Conservation (phyloP, 2,329 filamentous ascomycete genomes). For the Trichoderma pleuroti region DNA sequence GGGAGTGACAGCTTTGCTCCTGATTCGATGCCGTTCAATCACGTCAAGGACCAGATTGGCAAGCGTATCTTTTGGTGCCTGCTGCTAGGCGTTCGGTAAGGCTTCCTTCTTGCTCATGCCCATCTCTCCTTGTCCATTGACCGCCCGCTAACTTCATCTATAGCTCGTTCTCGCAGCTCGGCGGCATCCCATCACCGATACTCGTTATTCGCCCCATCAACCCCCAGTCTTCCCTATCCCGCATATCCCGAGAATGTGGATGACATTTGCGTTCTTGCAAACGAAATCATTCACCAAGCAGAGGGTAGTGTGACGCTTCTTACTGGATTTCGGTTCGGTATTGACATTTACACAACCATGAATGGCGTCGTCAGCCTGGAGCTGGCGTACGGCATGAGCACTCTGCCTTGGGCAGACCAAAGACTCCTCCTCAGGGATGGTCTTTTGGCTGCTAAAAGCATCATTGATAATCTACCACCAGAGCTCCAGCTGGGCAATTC, state of each 20-base stretch:
- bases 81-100: conserved; percentile 67
- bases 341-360: conserved; percentile 77
- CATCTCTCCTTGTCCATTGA: not conserved
- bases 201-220: conserved; percentile 74
- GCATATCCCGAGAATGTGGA: conserved; percentile 78
- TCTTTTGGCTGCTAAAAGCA: conserved; percentile 65
- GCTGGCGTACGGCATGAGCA: conserved; percentile 74
- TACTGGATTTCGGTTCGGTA: conserved; percentile 76
- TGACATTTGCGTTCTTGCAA: conserved; percentile 72
- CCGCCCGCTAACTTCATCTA: not conserved
- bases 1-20: conserved; percentile 38
- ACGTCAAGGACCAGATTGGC: conserved; percentile 68
- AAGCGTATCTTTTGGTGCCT: conserved; percentile 83
- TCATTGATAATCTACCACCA: conserved; percentile 63
- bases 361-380: conserved; percentile 76
- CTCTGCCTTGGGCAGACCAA: conserved; percentile 75
- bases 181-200: conserved; percentile 65
- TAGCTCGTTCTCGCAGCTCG: conserved; percentile 74
- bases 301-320: conserved; percentile 65
- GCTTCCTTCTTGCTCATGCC: not conserved
- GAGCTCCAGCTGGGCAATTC: conserved; percentile 59
- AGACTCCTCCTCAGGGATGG: conserved; percentile 68
- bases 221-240: conserved; percentile 71
- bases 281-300: conserved; percentile 68
- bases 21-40: conserved; percentile 55